Base-by-base conservation (phyloP, 2,329 filamentous ascomycete genomes). In the Cladophialophora psammophila region DNA sequence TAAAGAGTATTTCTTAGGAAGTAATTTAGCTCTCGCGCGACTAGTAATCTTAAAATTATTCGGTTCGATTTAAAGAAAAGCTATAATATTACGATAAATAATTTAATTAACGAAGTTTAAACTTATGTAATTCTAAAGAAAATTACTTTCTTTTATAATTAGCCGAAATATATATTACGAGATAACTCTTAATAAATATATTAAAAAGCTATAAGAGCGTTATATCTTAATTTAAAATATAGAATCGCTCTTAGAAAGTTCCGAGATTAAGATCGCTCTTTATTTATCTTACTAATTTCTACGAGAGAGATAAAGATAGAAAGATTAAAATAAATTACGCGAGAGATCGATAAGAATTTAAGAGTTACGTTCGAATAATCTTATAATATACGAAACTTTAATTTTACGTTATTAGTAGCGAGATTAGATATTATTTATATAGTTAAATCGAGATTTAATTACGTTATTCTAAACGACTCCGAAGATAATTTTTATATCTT, bases 191-290 rank as follows among this genome's bases (percentile, higher is more conserved):
- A 59, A 36, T 59, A 34, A 18, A n/a, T 59, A 42, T 59, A 59
- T 35, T 59, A 59, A 35, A 59, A 59, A n/a, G 10, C 2, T 0
- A 9, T 32, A 7, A 45, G 20, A 12, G 38, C 36, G 6, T n/a
- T 59, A 59, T 59, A 59, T 59, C 18, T 45, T 59, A 45, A 42
- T 8, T 18, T 34, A 45, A 15, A 45, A 3, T 42, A 45, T n/a
- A 15, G n/a, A 10, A 59, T 59, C 36, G 36, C 36, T 31, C 20
- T 31, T 34, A 34, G 38, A 45, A 59, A 8, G 20, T 59, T 42
- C 20, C n/a, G 9, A 2, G n/a, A 18, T 1, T 9, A 8, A 8
- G 5, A 32, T 10, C 15, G 32, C 4, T 18, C 18, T 1, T 1
- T 31, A 5, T 8, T 32, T 45, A 35, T 13, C 9, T 4, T 59